These are phyloP conservation scores for Cryphonectria naterciae DNA, from an alignment of 2,329 filamentous ascomycete species.

Conservation along the genomic window DNA sequence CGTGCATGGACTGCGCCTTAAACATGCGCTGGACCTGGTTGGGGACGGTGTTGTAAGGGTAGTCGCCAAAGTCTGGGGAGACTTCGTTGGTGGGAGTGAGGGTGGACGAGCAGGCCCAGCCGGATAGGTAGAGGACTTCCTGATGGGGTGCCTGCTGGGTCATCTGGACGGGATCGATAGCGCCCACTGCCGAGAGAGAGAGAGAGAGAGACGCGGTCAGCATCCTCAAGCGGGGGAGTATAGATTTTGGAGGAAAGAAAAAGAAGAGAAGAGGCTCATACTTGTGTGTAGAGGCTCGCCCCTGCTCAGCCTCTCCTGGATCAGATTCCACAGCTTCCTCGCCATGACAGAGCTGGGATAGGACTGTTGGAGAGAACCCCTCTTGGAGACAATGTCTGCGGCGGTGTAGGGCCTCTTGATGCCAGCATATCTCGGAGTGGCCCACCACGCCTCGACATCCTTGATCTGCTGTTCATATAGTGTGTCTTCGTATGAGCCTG, in stretches of 20 bases:
- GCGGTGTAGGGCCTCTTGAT: constrained; percentile 92
- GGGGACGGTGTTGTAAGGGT: constrained; percentile 97
- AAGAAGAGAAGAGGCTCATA: constrained; percentile 47
- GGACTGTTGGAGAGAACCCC: constrained; percentile 81
- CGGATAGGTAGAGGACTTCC: constrained; percentile 93
- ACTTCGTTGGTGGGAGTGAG: constrained; percentile 96
- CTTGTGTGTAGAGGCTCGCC: constrained; percentile 93
- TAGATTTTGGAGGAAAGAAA: neutral
- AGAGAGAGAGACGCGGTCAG: neutral
- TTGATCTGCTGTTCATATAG: constrained; percentile 83
- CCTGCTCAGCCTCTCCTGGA: constrained; percentile 75
- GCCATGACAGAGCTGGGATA: constrained; percentile 96
- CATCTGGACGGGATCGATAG: constrained; percentile 99
- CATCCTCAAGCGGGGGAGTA: neutral
- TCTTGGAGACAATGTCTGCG: constrained; percentile 89
- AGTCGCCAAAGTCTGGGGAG: constrained; percentile 96
- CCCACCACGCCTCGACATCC: constrained; percentile 91
- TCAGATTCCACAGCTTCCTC: constrained; percentile 87
- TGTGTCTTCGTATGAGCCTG: constrained; percentile 79
- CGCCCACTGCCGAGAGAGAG: constrained; percentile 69
- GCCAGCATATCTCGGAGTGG: constrained; percentile 78
- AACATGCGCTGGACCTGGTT: constrained; percentile 96
- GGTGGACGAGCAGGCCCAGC: constrained; percentile 95
- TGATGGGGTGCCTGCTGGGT: constrained; percentile 96
- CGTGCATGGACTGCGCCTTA: constrained; percentile 96